Base-by-base conservation (phyloP, 306 rosid genomes). In the Fragaria nilgerrensis region DNA sequence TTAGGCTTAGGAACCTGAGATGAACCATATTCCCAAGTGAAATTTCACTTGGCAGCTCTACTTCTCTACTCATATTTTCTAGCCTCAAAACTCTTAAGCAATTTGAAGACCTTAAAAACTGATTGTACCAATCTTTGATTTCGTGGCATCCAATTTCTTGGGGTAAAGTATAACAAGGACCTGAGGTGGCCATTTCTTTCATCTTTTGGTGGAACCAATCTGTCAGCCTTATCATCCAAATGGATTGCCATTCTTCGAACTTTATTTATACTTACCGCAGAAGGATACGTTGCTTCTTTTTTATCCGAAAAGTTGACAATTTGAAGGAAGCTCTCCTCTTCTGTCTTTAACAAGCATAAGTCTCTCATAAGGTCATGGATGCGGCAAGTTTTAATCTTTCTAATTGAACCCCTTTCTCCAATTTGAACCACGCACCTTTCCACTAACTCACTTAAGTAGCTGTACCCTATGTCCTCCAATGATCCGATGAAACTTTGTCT, bases 341-440 rank as follows among this genome's bases (percentile, higher is more conserved):
- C 63, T n/a, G 63, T 56, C 63, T 56, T 56, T 22, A 56, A 56
- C 63, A 56, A 22, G 63, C 63, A 56, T 3, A 56, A 56, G 32
- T 56, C 63, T 56, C 63, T 56, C 63, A 56, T 56, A n/a, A 56
- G 63, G 29, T 56, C 63, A n/a, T 56, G 63, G 63, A 56, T 22
- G 63, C 63, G 14, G 63, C 63, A 56, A 56, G 63, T 56, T 22
- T 56, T 22, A 56, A 56, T 22, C 13, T 22, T 56, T 56, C 63
- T 56, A 3, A 56, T 22, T 56, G 29, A 56, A 56, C 63, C 63
- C 63, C 63, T 22, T 22, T 56, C 63, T 56, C 29, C 63, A 22
- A 56, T 14, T 56, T 56, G 63, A 56, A 56, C 63, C 29, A 56
- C 27, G n/a, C 63, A 56, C 29, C 63, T 56, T 56, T 56, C 63